Evolutionary conservation across 192 early-diverging fungal species (phyloP).

Genomic region (Diversispora eburnea): DNA sequence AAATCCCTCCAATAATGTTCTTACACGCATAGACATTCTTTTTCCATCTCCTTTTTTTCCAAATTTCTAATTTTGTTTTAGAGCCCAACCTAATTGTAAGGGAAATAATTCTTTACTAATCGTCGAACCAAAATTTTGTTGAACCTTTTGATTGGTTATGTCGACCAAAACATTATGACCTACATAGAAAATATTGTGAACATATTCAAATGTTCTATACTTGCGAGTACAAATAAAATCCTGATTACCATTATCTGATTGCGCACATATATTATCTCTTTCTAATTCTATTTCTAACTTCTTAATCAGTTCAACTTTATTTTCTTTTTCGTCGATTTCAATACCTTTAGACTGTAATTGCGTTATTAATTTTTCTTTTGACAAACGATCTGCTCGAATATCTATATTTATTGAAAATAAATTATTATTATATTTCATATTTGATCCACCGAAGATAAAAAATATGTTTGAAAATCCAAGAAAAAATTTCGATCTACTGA

Average conservation of each 20-base stretch:
- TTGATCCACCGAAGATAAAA: not conserved
- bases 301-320: not conserved
- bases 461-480: not conserved
- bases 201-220: too few relatives aligned
- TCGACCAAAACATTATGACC: too few relatives aligned
- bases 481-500: not conserved
- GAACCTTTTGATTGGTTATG: too few relatives aligned
- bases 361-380: too few relatives aligned
- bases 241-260: too few relatives aligned
- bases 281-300: not conserved
- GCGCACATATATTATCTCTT: not conserved
- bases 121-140: not conserved
- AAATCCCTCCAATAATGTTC: not conserved
- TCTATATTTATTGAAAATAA: too few relatives aligned
- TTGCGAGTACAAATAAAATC: too few relatives aligned
- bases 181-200: too few relatives aligned
- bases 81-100: not conserved
- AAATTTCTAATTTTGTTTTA: too few relatives aligned
- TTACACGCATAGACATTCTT: slow-evolving; percentile 1
- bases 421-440: too few relatives aligned
- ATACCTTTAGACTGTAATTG: too few relatives aligned
- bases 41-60: not conserved
- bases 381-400: too few relatives aligned
- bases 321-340: not conserved
- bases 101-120: not conserved